phyloP scores from a whole-genome alignment of 1,284 basidiomycete genomes.

The Irpex sp. region DNA sequence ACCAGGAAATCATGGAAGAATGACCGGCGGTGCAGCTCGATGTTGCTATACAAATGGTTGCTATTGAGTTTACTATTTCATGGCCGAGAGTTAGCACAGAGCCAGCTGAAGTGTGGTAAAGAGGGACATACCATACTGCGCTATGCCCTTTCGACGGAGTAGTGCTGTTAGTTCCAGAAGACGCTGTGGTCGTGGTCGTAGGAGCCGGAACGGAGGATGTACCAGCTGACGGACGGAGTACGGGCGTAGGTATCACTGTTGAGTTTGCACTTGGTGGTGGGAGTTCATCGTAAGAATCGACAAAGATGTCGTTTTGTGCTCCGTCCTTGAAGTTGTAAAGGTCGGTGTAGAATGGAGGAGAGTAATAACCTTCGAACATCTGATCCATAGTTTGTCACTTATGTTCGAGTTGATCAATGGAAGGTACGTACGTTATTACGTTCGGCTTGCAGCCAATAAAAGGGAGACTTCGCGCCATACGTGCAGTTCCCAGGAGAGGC shows the following conservation, averaged over 20 bases:
- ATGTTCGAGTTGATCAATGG: background rate
- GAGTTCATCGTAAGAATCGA: constrained; percentile 30
- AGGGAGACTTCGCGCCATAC: constrained; percentile 62
- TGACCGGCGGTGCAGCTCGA: background rate
- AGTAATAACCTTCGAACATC: constrained; percentile 53
- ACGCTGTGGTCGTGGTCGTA: background rate
- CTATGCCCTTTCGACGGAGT: background rate
- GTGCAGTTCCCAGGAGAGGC: constrained; percentile 48
- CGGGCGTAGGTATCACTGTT: constrained; percentile 5
- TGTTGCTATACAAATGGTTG: background rate
- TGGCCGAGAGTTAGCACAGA: background rate
- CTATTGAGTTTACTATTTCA: background rate
- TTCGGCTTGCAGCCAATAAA: constrained; percentile 61
- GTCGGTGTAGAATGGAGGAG: constrained; percentile 54
- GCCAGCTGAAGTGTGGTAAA: background rate
- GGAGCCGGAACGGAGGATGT: background rate
- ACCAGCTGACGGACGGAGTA: background rate
- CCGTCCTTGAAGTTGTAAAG: constrained; percentile 58
- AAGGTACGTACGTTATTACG: constrained; percentile 27
- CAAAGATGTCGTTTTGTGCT: constrained; percentile 63
- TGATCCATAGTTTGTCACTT: constrained; percentile 14
- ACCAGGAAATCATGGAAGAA: background rate
- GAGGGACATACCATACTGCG: background rate
- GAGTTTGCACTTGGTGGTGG: constrained; percentile 8
- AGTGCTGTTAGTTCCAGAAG: background rate